Base-by-base conservation (phyloP, 2,329 filamentous ascomycete species). In the Fusarium dimerum region DNA sequence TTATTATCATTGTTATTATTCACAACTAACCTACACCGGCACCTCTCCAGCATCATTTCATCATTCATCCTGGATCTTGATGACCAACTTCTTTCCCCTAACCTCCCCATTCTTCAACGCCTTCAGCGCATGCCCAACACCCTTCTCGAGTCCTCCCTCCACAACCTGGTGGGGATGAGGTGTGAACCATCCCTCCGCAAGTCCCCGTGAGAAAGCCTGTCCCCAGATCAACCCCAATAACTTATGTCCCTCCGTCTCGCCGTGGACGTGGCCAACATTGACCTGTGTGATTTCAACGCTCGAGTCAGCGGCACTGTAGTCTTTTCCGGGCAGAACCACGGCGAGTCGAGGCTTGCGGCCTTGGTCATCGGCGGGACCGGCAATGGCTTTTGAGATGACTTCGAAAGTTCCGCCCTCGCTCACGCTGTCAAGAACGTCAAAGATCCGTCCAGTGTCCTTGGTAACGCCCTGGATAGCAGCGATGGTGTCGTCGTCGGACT, bases 131-230 rank as follows among this genome's bases (percentile, higher is more conserved):
- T 47, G 4, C 15, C 40, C 40, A n/a, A 7, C 4, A 16, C 10
- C 16, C 0, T 51, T 51, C 0, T 42, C 40, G 0, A 59, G 26
- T 0, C 56, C 56, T 13, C 47, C 52, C 7, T 52, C 47, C 1
- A 56, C 56, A 1, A 59, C 1, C 0, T 41, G 15, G 1, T 59
- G 49, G 3, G 59, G 59, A 20, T 61, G 59, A 0, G 43, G 5
- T 1, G 48, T 56, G 11, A 61, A 40, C 59, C 59, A 61, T 2
- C 59, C 59, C 48, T 61, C 55, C 2, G 43, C 12, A 0, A 61
- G 38, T 5, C 59, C 59, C 1, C 50, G 32, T 0, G 50, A 17
- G 2, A 61, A 59, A 0, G 44, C 45, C 2, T 40, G 6, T 1
- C 30, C 45, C 57, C 55, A 56, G 0, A 50, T 2, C 0, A 51